Conservation (phyloP, 805 yeast genomes). For the Yamadazyma ubonensis region DNA sequence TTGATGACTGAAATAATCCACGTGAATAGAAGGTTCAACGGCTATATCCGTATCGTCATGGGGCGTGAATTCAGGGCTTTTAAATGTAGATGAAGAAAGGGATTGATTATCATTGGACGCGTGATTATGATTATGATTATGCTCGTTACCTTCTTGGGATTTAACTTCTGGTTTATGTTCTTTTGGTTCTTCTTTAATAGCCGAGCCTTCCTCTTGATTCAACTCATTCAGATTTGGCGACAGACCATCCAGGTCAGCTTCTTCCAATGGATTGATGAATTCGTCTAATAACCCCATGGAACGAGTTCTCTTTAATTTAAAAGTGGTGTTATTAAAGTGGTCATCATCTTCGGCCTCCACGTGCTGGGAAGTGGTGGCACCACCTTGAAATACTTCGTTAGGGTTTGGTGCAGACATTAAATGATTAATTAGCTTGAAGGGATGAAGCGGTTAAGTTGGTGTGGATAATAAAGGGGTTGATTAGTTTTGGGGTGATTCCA, state of each 20-base stretch:
- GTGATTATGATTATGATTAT: no score
- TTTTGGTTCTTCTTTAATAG: no score
- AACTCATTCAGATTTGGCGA: no score
- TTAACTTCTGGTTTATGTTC: not conserved
- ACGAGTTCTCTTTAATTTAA: constrained; percentile 75
- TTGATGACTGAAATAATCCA: constrained; percentile 90
- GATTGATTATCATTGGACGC: no score
- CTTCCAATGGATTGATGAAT: constrained; percentile 39
- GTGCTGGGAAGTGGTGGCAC: constrained; percentile 63
- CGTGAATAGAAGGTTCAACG: constrained; percentile 83
- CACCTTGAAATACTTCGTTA: constrained; percentile 48
- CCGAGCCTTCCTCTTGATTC: no score
- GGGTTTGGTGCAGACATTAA: constrained; percentile 8
- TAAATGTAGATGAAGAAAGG: constrained; percentile 13
- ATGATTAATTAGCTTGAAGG: not conserved
- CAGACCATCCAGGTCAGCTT: constrained; percentile 6
- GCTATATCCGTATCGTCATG: constrained; percentile 83
- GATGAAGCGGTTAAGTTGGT: constrained; percentile 1
- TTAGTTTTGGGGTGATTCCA: no score
- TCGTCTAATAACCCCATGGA: constrained; percentile 80
- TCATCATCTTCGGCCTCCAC: constrained; percentile 70
- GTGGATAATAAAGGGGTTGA: no score
- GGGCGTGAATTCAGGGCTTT: constrained; percentile 44
- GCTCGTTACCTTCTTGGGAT: no score
- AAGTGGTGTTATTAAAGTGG: constrained; percentile 68